These are phyloP conservation scores for Dictyostelium purpureum DNA, from an alignment of 78 protist species.

Conservation along the genomic window DNA sequence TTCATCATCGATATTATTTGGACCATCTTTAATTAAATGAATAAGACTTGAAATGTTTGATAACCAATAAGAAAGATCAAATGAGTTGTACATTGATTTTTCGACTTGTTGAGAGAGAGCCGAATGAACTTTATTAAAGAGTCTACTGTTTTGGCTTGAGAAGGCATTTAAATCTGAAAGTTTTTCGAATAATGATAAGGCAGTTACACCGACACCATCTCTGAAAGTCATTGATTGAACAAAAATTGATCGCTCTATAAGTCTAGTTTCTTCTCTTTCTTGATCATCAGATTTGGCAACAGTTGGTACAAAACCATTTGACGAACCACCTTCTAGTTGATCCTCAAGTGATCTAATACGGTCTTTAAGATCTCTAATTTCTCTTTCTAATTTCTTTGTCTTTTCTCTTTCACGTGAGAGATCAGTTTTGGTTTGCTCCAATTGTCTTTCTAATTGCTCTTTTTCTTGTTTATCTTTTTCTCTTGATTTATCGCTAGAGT, in stretches of 20 bases:
- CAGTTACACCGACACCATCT: conserved; percentile 55
- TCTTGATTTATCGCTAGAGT: background rate
- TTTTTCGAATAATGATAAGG: conserved; percentile 18
- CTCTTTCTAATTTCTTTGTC: conserved; percentile 25
- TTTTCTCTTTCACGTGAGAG: conserved; percentile 27
- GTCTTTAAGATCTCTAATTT: conserved; percentile 10
- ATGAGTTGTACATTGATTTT: conserved; percentile 45
- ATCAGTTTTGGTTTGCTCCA: background rate
- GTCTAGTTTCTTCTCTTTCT: conserved; percentile 41
- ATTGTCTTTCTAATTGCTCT: conserved; percentile 20
- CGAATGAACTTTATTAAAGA: conserved; percentile 23
- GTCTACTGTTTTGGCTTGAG: conserved; percentile 9
- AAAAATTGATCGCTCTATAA: conserved; percentile 57
- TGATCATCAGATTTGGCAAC: conserved; percentile 30
- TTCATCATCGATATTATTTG: conserved; percentile 59
- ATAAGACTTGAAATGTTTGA: conserved; percentile 55
- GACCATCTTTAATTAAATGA: conserved; percentile 67
- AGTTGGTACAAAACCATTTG: background rate
- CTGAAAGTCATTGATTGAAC: conserved; percentile 33
- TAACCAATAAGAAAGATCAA: conserved; percentile 53
- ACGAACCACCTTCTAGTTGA: conserved; percentile 5
- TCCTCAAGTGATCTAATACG: conserved; percentile 20
- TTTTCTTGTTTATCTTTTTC: conserved; percentile 20
- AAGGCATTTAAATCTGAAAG: conserved; percentile 36
- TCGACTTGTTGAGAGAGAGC: conserved; percentile 22